Conservation (phyloP, 2,329 filamentous ascomycete species). For the Metarhizium guizhouense region DNA sequence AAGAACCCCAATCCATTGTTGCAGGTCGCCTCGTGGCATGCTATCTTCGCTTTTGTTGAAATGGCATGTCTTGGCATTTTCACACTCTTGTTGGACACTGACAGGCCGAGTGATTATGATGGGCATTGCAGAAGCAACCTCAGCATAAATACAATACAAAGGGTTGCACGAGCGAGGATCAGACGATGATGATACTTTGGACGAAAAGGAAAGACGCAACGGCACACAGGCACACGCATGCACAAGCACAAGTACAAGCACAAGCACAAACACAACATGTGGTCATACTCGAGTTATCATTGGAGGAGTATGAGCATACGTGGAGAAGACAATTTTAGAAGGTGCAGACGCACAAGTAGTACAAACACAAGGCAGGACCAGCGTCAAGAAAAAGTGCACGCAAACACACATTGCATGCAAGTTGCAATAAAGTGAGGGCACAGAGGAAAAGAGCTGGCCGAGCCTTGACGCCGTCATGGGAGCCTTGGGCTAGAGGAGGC, state of each 20-base stretch:
- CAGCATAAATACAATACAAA: background rate
- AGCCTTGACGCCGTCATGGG: too few species aligned
- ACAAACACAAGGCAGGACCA: too few species aligned
- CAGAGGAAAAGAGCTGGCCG: too few species aligned
- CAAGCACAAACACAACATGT: background rate
- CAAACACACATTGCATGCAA: background rate
- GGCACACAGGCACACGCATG: background rate
- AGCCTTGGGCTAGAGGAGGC: too few species aligned
- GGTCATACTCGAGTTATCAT: background rate
- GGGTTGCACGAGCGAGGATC: background rate
- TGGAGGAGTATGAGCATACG: background rate
- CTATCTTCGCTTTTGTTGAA: background rate
- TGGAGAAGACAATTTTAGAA: background rate
- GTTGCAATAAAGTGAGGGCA: background rate
- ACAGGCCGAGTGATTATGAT: too few species aligned
- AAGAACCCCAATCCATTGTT: background rate
- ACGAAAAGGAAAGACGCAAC: background rate
- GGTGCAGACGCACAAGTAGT: background rate
- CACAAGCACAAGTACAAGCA: background rate
- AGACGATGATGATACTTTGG: background rate
- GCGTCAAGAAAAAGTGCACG: background rate
- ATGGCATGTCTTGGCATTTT: background rate
- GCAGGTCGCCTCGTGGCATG: background rate
- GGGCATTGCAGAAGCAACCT: background rate
- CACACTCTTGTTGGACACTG: too few species aligned